These are phyloP conservation scores for Ceriops zippeliana DNA, from an alignment of 345 rosid genomes.

Conservation along the genomic window DNA sequence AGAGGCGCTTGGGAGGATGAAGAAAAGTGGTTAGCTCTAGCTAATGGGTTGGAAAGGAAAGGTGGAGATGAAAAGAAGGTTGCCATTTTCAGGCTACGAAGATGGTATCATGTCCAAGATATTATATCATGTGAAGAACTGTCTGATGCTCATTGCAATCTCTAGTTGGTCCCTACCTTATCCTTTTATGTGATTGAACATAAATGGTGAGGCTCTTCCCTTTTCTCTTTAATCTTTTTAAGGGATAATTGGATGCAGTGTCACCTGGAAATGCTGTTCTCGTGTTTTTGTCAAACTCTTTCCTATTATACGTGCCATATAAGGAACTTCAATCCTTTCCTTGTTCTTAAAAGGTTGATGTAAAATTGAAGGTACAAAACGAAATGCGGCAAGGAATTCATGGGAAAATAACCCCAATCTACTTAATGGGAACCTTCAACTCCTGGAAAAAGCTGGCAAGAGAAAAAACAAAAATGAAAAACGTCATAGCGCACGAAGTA, in stretches of 20 bases:
- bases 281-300: not conserved
- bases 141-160: not conserved
- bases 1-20: slow-evolving; percentile 28
- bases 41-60: slow-evolving; percentile 33
- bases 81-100: slow-evolving; percentile 33
- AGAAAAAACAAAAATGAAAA: too few relatives aligned
- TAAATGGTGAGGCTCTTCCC: not conserved
- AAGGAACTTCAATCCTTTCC: too few relatives aligned
- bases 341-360: too few relatives aligned
- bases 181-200: slow-evolving; percentile 19
- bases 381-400: not conserved
- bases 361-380: not conserved
- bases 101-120: not conserved
- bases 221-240: not conserved
- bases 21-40: slow-evolving; percentile 33
- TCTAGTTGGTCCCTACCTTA: slow-evolving; percentile 28
- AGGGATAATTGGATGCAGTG: not conserved
- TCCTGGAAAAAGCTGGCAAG: not conserved
- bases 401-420: not conserved
- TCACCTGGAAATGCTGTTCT: not conserved
- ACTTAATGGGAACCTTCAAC: not conserved
- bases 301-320: too few relatives aligned
- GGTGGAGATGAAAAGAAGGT: slow-evolving; percentile 40
- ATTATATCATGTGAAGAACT: not conserved
- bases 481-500: not conserved